A percentile compares a stretch with the other conserved stretches of the same genome.
Evolutionary conservation across 257 asterid genomes (phyloP).

Genomic region (Plantago major): DNA sequence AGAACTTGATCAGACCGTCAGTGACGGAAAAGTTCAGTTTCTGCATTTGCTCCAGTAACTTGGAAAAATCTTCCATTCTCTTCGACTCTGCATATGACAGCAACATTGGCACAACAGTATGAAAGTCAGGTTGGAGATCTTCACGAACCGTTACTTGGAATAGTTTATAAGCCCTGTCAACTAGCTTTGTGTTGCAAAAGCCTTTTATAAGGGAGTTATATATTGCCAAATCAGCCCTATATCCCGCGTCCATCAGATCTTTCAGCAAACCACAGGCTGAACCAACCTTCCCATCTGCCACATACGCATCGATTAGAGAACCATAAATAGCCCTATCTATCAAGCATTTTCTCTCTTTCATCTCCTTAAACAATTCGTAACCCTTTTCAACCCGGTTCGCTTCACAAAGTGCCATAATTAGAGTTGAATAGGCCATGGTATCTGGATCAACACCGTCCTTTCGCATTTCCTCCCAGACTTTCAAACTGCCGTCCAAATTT

Average conservation of each 20-base stretch:
- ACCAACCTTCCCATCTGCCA: constrained; percentile 63
- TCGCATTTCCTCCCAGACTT: constrained; percentile 80
- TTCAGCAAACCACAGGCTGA: constrained; percentile 77
- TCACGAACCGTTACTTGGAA: constrained; percentile 58
- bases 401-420: constrained; percentile 67
- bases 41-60: constrained; percentile 69
- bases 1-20: constrained; percentile 52
- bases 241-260: constrained; percentile 85
- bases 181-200: constrained; percentile 52
- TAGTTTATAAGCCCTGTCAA: constrained; percentile 78
- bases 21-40: constrained; percentile 37
- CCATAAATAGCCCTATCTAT: constrained; percentile 88
- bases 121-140: constrained; percentile 77
- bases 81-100: constrained; percentile 56
- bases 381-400: constrained; percentile 48
- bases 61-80: constrained; percentile 57
- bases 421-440: constrained; percentile 82
- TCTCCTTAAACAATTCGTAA: constrained; percentile 70
- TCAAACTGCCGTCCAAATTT: constrained; percentile 72
- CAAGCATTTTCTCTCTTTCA: constrained; percentile 65
- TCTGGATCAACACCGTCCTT: constrained; percentile 77
- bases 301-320: constrained; percentile 77
- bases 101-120: constrained; percentile 67
- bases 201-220: constrained; percentile 79
- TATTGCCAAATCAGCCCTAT: constrained; percentile 80